Evolutionary conservation across 495 filamentous ascomycete genomes (phyloP), one percentile per base, ranked within the genome.

Genomic region (Neurospora sp.): DNA sequence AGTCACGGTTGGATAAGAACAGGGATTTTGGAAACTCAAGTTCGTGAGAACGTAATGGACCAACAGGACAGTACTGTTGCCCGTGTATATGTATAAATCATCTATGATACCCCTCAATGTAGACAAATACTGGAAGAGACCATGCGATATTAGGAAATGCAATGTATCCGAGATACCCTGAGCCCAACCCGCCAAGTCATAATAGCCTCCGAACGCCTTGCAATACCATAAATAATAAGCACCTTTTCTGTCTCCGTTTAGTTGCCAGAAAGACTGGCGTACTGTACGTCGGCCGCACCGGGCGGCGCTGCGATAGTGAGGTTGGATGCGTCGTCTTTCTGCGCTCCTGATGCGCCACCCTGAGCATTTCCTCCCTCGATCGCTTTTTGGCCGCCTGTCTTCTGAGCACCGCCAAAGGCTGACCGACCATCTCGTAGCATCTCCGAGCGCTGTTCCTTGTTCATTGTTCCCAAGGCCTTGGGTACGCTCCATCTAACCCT

Each of bases 401-500:
- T 82, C n/a, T 71, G 75, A 10, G 75, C 74, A 74, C 83, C 48
- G 1, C 82, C 79, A 71, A 88, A 88, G 9, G 87, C 88, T 12
- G 88, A 87, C 35, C 89, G 85, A 48, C 93, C 88, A 40, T 94
- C 92, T 37, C 91, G 87, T 41, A 93, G 90, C 82, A 94, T 91
- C 76, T 88, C 84, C 72, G 91, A 83, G 41, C 94, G 88, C 81
- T 94, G 88, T 74, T 97, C 92, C 69, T 90, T 90, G 73, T 97
- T 92, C 88, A 98, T 89, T 35, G 88, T 96, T 72, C 97, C 96
- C 66, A 99, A 84, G 0, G 94, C 90, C 84, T 92, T 96, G 23
- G 96, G 96, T 76, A 90, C 91, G 6, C 93, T 94, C 96, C 96
- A 99, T 72, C 93, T 90, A 18, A 99, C 88, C 27, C 94, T 86